These are phyloP conservation scores for Arabidopsis lyrata DNA, from an alignment of 441 rosid species.

Conservation along the genomic window DNA sequence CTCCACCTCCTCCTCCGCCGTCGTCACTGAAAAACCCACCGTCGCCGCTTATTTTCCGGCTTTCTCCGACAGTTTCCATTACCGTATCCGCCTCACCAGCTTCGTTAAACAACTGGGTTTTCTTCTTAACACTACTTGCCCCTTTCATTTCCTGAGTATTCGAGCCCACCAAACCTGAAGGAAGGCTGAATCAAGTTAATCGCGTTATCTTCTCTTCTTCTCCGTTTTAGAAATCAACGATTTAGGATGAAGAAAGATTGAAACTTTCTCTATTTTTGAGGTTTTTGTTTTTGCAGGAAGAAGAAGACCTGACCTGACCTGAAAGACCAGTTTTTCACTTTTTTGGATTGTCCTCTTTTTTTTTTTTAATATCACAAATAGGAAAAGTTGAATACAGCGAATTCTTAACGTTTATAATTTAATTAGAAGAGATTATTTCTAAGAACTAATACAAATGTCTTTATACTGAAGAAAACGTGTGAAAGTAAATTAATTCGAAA, in stretches of 20 bases:
- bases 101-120: conserved; percentile 36
- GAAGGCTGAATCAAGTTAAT: conserved; percentile 17
- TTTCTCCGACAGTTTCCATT: conserved; percentile 42
- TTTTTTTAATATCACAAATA: too few relatives aligned
- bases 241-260: conserved; percentile 30
- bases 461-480: too few relatives aligned
- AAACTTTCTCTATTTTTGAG: conserved; percentile 41
- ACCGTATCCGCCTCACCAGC: conserved; percentile 37
- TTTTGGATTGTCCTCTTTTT: background rate
- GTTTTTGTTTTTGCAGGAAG: conserved; percentile 24
- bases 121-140: conserved; percentile 52
- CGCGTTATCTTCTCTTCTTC: conserved; percentile 18
- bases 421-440: too few relatives aligned
- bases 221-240: conserved; percentile 20
- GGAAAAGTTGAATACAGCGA: too few relatives aligned
- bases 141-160: conserved; percentile 51
- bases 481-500: too few relatives aligned
- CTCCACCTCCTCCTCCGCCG: conserved; percentile 36
- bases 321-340: conserved; percentile 30
- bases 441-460: too few relatives aligned
- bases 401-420: too few relatives aligned
- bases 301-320: conserved; percentile 42
- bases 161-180: background rate
- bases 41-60: conserved; percentile 37
- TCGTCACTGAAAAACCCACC: conserved; percentile 40